Base-by-base conservation (phyloP, 495 filamentous ascomycete species). In the Aspergillus avenaceus region DNA sequence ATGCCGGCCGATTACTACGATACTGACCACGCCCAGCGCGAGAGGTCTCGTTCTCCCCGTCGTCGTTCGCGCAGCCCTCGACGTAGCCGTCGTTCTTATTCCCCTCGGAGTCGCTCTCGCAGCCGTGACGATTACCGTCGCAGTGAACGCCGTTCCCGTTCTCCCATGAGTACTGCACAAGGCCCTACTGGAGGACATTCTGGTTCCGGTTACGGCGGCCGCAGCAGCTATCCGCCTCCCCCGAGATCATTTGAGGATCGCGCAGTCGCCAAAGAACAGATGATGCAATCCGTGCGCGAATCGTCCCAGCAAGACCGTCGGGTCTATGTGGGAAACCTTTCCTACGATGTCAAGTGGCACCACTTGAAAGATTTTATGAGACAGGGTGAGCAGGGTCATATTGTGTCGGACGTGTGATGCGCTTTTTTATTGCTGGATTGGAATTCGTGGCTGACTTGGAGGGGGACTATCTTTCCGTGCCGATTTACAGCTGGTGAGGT, bases 311-410 rank as follows among this genome's bases (percentile, higher is more conserved):
- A 97, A 73, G 93, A 97, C 78, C 92, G 93, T 60, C 90, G 92
- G 34, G 93, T 98, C 82, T 98, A 98, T 74, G 95, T 98, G 65
- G 93, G 93, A 73, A 98, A 98, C 62, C 79, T 98, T 55, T 91
- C 90, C 34, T 98, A 98, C 74, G 93, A 98, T 81, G 93, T 98
- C 60, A 98, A 98, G 75, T 98, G 95, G 95, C 91, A 96, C 78
- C 92, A 96, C 62, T 81, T 98, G 36, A 98, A 98, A 77, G 93
- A 98, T 76, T 97, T 97, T 70, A 98, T 98, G 93, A 84, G 93
- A 82, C 87, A 96, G 84, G 93, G 93, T 97, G 72, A 76, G 87
- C 79, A 55, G 59, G 61, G 61, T 62, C 55, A 60, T 56, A 61
- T 59, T 46, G 62, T 65, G 49, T 47, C 38, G 55, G 52, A 46